Percentiles rank a stretch among this genome's conserved stretches.
Conservation (phyloP, 169 alveolate genomes). For the Babesia divergens region DNA sequence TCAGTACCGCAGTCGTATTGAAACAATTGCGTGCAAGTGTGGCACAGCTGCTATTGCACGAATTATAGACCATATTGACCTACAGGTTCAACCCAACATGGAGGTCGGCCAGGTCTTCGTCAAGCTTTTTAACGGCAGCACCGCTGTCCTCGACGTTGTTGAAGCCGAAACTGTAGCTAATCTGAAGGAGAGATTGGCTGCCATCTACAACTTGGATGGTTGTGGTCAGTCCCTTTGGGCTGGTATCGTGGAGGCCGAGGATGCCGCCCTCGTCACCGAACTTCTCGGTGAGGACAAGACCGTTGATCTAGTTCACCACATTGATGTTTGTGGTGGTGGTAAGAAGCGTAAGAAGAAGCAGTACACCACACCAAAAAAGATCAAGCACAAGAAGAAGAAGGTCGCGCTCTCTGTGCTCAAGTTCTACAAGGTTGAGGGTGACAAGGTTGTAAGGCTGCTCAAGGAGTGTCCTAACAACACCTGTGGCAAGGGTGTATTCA, state of each 20-base stretch:
- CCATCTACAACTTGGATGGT: neutral
- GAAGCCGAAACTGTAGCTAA: constrained; percentile 42
- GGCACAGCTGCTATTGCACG: neutral
- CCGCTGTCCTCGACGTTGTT: constrained; percentile 43
- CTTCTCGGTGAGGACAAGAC: constrained; percentile 14
- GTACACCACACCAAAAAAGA: constrained; percentile 90
- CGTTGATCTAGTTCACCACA: constrained; percentile 42
- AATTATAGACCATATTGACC: constrained; percentile 8
- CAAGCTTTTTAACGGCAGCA: constrained; percentile 58
- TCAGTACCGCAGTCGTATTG: neutral
- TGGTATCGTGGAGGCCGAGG: constrained; percentile 51
- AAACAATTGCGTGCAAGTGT: neutral
- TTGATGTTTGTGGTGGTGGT: constrained; percentile 84
- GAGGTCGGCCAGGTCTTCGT: constrained; percentile 51
- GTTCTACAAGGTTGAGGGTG: constrained; percentile 94
- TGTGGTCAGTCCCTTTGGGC: constrained; percentile 51
- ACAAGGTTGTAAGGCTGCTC: constrained; percentile 90
- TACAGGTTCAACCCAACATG: constrained; percentile 23
- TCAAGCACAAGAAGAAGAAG: constrained; percentile 97
- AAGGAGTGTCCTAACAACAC: constrained; percentile 91
- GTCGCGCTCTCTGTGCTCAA: constrained; percentile 94
- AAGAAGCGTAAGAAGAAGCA: constrained; percentile 91
- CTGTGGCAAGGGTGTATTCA: constrained; percentile 97
- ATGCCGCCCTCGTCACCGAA: constrained; percentile 32
- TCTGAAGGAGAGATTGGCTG: constrained; percentile 22